A percentile compares a stretch with the other conserved stretches of the same genome.
phyloP scores from a whole-genome alignment of 1,139 yeast species.

The Candida pseudoviswanathii region DNA sequence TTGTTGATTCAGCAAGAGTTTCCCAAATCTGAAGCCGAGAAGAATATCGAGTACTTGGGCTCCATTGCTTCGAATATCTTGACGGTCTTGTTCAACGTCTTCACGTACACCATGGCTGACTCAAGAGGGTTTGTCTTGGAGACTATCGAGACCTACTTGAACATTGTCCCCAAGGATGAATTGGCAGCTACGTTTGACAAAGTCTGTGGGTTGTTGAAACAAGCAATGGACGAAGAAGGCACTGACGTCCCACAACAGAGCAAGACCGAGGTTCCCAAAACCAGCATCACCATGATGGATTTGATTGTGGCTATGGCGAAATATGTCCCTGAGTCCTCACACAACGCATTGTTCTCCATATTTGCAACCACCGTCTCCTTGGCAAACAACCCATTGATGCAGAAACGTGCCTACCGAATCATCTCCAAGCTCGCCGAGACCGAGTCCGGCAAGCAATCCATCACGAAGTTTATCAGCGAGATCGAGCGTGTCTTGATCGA shows the following conservation, averaged over 20 bases:
- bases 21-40: conserved; percentile 55
- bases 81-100: conserved; percentile 88
- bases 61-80: conserved; percentile 71
- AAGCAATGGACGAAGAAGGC: conserved; percentile 69
- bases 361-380: conserved; percentile 66
- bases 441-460: conserved; percentile 61
- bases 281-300: conserved; percentile 88
- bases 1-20: conserved; percentile 61
- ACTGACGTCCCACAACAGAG: conserved; percentile 19
- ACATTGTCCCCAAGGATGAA: conserved; percentile 68
- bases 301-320: conserved; percentile 84
- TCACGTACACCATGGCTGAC: conserved; percentile 82
- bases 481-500: conserved; percentile 63
- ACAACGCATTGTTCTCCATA: conserved; percentile 74
- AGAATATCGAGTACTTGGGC: conserved; percentile 63
- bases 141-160: conserved; percentile 78
- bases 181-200: conserved; percentile 78
- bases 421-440: conserved; percentile 70
- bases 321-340: conserved; percentile 71
- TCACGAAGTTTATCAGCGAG: conserved; percentile 51
- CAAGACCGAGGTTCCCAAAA: conserved; percentile 42
- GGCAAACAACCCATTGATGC: conserved; percentile 66
- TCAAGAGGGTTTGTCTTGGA: conserved; percentile 83
- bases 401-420: conserved; percentile 88
- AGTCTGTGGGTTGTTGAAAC: conserved; percentile 76